These are phyloP conservation scores for Daldinia sp. DNA, from an alignment of 2,329 filamentous ascomycete genomes.

Conservation along the genomic window DNA sequence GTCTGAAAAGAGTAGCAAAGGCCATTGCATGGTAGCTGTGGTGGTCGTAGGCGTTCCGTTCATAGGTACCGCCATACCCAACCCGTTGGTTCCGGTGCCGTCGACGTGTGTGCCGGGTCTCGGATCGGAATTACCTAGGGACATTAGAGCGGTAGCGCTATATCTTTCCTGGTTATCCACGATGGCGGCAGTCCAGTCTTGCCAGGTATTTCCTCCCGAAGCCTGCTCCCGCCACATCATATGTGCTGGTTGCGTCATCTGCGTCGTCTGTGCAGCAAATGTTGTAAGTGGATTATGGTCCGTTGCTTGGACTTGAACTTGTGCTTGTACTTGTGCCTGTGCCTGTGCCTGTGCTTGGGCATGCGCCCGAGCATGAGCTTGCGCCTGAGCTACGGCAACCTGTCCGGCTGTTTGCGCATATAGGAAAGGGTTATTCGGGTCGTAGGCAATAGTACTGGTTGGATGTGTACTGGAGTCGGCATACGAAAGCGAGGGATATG, in stretches of 20 bases:
- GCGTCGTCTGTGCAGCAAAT: constrained; percentile 50
- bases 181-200: constrained; percentile 67
- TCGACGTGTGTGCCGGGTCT: constrained; percentile 43
- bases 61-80: constrained; percentile 47
- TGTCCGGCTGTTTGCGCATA: constrained; percentile 49
- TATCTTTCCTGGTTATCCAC: constrained; percentile 63
- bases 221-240: constrained; percentile 50
- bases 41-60: constrained; percentile 43
- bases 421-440: constrained; percentile 46
- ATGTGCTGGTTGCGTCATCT: constrained; percentile 47
- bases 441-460: constrained; percentile 46
- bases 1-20: constrained; percentile 50
- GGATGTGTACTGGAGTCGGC: constrained; percentile 44
- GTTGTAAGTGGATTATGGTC: constrained; percentile 48
- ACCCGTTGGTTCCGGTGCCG: constrained; percentile 29
- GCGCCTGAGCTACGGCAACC: constrained; percentile 44
- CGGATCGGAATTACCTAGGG: constrained; percentile 54
- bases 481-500: constrained; percentile 49
- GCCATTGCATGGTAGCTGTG: constrained; percentile 50
- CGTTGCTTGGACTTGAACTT: constrained; percentile 46
- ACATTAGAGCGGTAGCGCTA: constrained; percentile 63
- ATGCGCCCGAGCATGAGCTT: constrained; percentile 39
- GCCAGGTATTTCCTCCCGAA: constrained; percentile 60
- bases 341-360: constrained; percentile 46
- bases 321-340: constrained; percentile 45